Evolutionary conservation across 2,329 filamentous ascomycete genomes (phyloP).

Genomic region (Ophiocordyceps australis): DNA sequence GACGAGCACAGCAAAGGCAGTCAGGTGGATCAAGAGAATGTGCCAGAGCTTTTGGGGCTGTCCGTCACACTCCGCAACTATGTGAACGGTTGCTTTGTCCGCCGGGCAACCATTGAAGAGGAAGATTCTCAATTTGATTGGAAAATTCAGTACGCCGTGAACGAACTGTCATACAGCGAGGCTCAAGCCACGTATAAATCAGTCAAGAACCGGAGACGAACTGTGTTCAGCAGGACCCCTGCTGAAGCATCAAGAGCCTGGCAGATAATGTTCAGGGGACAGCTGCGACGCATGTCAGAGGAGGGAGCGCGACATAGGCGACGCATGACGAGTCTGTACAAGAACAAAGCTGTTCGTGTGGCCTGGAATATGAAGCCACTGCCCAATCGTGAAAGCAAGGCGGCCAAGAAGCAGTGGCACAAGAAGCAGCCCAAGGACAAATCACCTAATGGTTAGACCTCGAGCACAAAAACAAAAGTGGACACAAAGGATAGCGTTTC

Average conservation of each 20-base stretch:
- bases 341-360: slow-evolving; percentile 24
- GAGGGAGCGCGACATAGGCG: slow-evolving; percentile 41
- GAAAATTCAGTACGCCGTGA: slow-evolving; percentile 62
- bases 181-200: slow-evolving; percentile 34
- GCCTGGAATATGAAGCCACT: slow-evolving; percentile 21
- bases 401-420: too few species aligned
- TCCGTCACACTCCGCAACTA: slow-evolving; percentile 55
- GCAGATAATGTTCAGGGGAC: slow-evolving; percentile 27
- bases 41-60: slow-evolving; percentile 42
- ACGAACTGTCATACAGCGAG: slow-evolving; percentile 31
- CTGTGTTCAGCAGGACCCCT: slow-evolving; percentile 21
- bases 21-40: not conserved
- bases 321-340: slow-evolving; percentile 31
- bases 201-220: slow-evolving; percentile 35
- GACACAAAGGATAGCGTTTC: too few species aligned
- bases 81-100: slow-evolving; percentile 46
- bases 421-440: too few species aligned
- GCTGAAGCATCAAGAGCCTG: slow-evolving; percentile 20
- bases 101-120: slow-evolving; percentile 33
- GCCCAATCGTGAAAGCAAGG: not conserved
- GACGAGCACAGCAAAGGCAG: too few species aligned
- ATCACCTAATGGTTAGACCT: too few species aligned
- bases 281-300: slow-evolving; percentile 21
- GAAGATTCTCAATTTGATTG: slow-evolving; percentile 28
- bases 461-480: too few species aligned